These are phyloP conservation scores for Syncephalastrum monosporum DNA, from an alignment of 371 early-diverging fungal genomes.

Conservation along the genomic window DNA sequence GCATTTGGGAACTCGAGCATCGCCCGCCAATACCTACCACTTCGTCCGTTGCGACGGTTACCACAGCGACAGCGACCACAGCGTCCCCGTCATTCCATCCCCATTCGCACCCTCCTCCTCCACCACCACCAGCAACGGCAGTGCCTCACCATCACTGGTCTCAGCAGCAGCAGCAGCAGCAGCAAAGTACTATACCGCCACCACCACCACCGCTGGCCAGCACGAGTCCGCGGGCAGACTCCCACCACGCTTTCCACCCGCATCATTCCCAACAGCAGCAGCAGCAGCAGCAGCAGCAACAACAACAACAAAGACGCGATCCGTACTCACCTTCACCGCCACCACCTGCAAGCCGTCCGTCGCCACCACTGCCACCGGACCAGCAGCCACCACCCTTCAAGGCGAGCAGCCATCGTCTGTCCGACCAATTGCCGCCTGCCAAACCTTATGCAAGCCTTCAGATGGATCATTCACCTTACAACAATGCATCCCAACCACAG, in stretches of 20 bases:
- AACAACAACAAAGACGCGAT: too few relatives aligned
- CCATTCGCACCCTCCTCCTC: slow-evolving; percentile 8
- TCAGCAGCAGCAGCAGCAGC: background rate
- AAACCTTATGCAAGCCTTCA: background rate
- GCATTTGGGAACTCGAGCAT: slow-evolving; percentile 20
- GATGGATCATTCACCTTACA: background rate
- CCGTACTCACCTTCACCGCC: too few relatives aligned
- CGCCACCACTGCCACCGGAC: too few relatives aligned
- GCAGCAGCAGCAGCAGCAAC: too few relatives aligned
- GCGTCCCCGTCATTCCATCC: slow-evolving; percentile 3
- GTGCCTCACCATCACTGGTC: slow-evolving; percentile 6
- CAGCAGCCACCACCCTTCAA: too few relatives aligned
- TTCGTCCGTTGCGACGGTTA: background rate
- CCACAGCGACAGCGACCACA: background rate
- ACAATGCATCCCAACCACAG: background rate
- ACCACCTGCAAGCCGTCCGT: too few relatives aligned
- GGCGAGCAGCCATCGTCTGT: background rate
- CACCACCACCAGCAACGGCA: slow-evolving; percentile 6
- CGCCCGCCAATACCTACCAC: slow-evolving; percentile 7
- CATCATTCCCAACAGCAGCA: too few relatives aligned
- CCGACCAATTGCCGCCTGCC: background rate
- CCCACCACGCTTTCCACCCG: too few relatives aligned
- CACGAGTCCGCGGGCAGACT: too few relatives aligned
- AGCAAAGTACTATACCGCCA: too few relatives aligned
- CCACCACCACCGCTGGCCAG: too few relatives aligned